A percentile compares a stretch with the other conserved stretches of the same genome.
These are phyloP conservation scores for Colletotrichum truncatum DNA, from an alignment of 2,329 filamentous ascomycete genomes.

Conservation along the genomic window DNA sequence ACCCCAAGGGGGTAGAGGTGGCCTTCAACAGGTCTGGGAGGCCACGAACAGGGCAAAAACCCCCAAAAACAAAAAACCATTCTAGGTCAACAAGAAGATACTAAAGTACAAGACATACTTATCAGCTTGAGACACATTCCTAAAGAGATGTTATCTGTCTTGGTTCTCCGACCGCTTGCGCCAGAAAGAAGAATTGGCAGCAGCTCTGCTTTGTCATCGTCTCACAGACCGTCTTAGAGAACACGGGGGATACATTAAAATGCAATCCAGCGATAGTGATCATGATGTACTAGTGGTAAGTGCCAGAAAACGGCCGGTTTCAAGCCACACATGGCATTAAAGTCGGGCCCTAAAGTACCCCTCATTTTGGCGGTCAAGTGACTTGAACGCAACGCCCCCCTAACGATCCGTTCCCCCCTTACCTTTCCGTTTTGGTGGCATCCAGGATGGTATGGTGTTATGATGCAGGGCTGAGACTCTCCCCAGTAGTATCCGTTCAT, in stretches of 20 bases:
- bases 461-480: background rate
- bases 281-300: too few relatives aligned
- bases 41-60: background rate
- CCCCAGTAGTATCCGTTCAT: background rate
- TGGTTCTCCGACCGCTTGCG: too few relatives aligned
- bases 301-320: background rate
- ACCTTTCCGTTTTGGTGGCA: background rate
- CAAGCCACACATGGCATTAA: conserved; percentile 1
- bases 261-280: background rate
- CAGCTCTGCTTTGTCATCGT: too few relatives aligned
- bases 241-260: too few relatives aligned
- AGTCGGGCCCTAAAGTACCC: background rate
- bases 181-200: too few relatives aligned
- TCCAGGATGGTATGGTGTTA: background rate
- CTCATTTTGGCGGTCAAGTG: conserved; percentile 21
- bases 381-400: background rate
- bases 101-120: too few relatives aligned
- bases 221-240: too few relatives aligned
- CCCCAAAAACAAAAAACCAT: too few relatives aligned
- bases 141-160: too few relatives aligned
- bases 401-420: background rate
- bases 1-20: background rate
- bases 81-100: too few relatives aligned
- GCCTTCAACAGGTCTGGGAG: conserved; percentile 30
- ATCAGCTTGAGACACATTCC: too few relatives aligned